Percentiles rank a stretch among this genome's conserved stretches.
phyloP scores from a whole-genome alignment of 345 rosid genomes.

The Syzygium aromaticum region DNA sequence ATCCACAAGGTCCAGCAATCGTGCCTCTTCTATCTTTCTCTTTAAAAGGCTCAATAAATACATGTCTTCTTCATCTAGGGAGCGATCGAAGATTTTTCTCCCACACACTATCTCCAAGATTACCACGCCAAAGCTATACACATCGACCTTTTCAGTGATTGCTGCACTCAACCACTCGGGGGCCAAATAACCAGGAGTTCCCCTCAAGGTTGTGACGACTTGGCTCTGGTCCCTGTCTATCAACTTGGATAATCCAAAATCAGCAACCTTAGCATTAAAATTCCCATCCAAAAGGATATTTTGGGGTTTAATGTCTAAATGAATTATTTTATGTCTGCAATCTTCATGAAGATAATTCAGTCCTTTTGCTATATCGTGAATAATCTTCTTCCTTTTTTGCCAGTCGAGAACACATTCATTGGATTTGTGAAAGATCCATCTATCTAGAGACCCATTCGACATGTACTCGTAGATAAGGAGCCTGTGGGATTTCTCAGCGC shows the following conservation, averaged over 20 bases:
- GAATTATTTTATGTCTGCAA: conserved; percentile 5
- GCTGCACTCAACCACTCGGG: too few species aligned
- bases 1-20: conserved; percentile 11
- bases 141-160: conserved; percentile 7
- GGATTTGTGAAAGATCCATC: neutral
- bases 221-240: too few species aligned
- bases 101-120: conserved; percentile 21
- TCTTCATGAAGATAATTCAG: conserved; percentile 20
- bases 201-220: too few species aligned
- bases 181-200: too few species aligned
- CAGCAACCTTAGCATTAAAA: neutral
- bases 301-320: neutral
- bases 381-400: conserved; percentile 19
- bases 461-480: neutral
- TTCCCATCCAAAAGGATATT: neutral
- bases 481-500: fast-evolving
- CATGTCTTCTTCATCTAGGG: conserved; percentile 6
- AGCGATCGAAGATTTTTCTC: conserved; percentile 9
- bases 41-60: conserved; percentile 13
- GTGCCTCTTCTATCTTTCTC: conserved; percentile 3
- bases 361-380: conserved; percentile 18
- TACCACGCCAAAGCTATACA: conserved; percentile 19
- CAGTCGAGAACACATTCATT: conserved; percentile 3
- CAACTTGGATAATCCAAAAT: neutral
- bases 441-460: neutral